Conservation (phyloP, 805 yeast species). For the Candida lessepsii region DNA sequence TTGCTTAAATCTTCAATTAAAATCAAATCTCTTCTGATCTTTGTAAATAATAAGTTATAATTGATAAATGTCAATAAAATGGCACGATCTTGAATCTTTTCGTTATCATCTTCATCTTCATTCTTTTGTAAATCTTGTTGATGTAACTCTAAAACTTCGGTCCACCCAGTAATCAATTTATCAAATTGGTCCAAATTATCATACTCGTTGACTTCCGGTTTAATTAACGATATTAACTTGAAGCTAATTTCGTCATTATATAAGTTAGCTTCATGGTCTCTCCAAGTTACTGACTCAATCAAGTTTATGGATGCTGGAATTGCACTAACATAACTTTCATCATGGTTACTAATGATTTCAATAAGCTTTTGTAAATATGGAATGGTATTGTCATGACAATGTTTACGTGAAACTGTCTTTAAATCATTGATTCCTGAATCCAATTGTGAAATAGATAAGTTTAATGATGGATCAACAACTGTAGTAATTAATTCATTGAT, state of each 20-base stretch:
- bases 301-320: constrained; percentile 25
- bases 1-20: constrained; percentile 39
- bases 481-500: constrained; percentile 57
- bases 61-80: constrained; percentile 73
- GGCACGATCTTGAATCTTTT: constrained; percentile 66
- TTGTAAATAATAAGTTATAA: constrained; percentile 62
- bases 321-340: constrained; percentile 37
- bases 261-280: constrained; percentile 56
- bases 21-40: constrained; percentile 68
- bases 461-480: constrained; percentile 65
- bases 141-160: constrained; percentile 64
- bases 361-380: constrained; percentile 31
- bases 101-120: constrained; percentile 49
- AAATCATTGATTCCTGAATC: constrained; percentile 41
- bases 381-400: constrained; percentile 30
- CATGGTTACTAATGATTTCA: constrained; percentile 36
- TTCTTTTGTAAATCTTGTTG: constrained; percentile 50
- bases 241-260: constrained; percentile 72
- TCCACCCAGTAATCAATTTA: constrained; percentile 60
- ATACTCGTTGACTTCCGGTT: constrained; percentile 23
- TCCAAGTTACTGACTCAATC: constrained; percentile 45
- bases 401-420: constrained; percentile 46
- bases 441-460: constrained; percentile 49
- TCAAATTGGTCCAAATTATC: constrained; percentile 50
- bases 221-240: constrained; percentile 43